Evolutionary conservation across 805 yeast genomes (phyloP).

Genomic region (Diddensiella transvaalensis): DNA sequence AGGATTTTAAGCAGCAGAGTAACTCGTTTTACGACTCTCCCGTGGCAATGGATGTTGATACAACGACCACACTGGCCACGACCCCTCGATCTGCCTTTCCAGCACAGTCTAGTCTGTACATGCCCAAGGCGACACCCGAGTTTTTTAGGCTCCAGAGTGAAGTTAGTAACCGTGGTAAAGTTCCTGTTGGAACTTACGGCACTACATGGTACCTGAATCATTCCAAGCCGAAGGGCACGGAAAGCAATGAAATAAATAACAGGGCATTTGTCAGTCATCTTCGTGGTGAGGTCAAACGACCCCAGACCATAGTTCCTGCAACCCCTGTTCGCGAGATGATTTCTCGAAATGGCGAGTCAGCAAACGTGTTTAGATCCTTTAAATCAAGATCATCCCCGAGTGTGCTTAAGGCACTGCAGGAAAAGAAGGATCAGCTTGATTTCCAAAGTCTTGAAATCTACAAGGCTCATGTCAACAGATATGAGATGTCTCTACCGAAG

Average conservation of each 20-base stretch:
- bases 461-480: not conserved
- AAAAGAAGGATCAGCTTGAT: conserved; percentile 1
- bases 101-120: not conserved
- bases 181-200: conserved; percentile 2
- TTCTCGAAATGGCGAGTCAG: not conserved
- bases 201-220: conserved; percentile 1
- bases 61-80: not conserved
- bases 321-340: not conserved
- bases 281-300: not conserved
- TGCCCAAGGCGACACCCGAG: not conserved
- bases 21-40: not conserved
- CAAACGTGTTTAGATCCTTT: not conserved
- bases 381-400: not conserved
- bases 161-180: not conserved
- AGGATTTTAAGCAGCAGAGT: not conserved
- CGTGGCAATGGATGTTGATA: not conserved
- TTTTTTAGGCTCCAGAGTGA: not conserved
- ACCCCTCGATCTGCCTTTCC: not conserved
- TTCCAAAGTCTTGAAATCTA: not conserved
- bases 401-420: conserved; percentile 1
- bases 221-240: not conserved
- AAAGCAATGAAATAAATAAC: not conserved
- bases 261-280: not conserved
- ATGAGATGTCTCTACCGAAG: not conserved
- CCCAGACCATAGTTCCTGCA: not conserved